Evolutionary conservation across 495 filamentous ascomycete species (phyloP), one percentile per base, ranked within the genome.

Genomic region (Tuber brumale): DNA sequence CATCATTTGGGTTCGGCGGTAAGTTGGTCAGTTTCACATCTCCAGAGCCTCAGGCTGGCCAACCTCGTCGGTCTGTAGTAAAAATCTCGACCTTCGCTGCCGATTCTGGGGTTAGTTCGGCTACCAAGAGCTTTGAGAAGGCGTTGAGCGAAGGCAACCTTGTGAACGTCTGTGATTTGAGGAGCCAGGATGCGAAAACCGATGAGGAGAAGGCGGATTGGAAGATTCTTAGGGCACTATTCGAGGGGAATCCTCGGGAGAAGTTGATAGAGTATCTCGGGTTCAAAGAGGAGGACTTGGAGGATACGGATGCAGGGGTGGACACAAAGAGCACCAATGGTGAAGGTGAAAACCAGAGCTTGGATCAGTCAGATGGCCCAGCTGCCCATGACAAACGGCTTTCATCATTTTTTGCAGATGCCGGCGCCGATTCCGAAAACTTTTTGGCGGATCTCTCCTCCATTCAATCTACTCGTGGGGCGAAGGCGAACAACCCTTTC

Each of bases 181-280:
- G 93, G 76, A 90, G 92, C 66, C 84, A 88, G 16, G 85, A 88
- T 72, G 92, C 94, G 27, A 89, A 88, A 76, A 92, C 89, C 9
- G 95, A 97, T 3, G 92, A 95, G 77, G 95, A 97, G 83, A 97
- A 93, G 87, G 91, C 91, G 21, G 95, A 98, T 83, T 99, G 95
- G 95, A 91, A 91, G 84, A 93, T 97, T 42, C 91, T 99, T 76
- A 90, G 95, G 84, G 92, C 93, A n/a, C 84, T 98, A 83, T 91
- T 94, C 57, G 90, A 94, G 12, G 89, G 89, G 14, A 92, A 94
- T 83, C 91, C 93, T 61, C 88, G 94, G 72, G 91, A 91, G 82
- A 89, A 91, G 79, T 89, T 98, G 71, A 87, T 94, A 14, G 91
- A 94, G 74, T 93, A 95, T 84, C 89, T 99, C 57, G 95, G 96